Evolutionary conservation across 2,329 filamentous ascomycete species (phyloP), one percentile per base, ranked within the genome.

Genomic region (Colletotrichum sp.): DNA sequence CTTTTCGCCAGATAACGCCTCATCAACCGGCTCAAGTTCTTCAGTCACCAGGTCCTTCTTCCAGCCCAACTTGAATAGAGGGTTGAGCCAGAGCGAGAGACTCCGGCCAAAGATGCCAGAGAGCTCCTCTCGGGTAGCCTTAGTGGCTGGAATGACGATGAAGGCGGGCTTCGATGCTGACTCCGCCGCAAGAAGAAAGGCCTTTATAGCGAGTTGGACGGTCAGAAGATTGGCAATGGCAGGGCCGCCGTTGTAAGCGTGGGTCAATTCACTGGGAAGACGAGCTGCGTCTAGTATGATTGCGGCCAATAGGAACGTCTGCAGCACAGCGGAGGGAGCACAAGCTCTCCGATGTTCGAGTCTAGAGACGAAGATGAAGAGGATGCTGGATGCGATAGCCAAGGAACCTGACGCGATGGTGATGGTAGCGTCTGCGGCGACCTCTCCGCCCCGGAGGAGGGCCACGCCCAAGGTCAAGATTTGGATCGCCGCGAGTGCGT

Each of bases 11-110:
- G 67, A 64, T 1, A 73, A n/a, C 0, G 36, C 54, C 7, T 70
- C 70, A 8, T 73, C 59, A 11, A 73, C n/a, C 2, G 66, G 70
- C 31, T 73, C 70, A 1, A 73, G 54, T 5, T 73, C 70, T 1
- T 73, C 70, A n/a, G 36, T 5, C 6, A 29, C 21, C 8, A 73
- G 9, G 16, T 73, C 18, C 31, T 61, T 73, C 18, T 47, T 31
- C 55, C 58, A 70, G 1, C 70, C 70, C 31, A 43, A 18, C 4
- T 38, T 38, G 8, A 73, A 21, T 15, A 73, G 51, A 6, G 67
- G 59, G 27, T 61, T 66, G 13, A 73, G n/a, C 66, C 67, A 70
- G 13, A 70, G n/a, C 15, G 24, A 55, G 6, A 73, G 33, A 15
- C 59, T 43, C 24, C 38, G 64, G n/a, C 66, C 54, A 12, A 73